A percentile compares a stretch with the other conserved stretches of the same genome.
These are phyloP conservation scores for Bryum argenteum DNA, from an alignment of 225 moss, liverwort and hornwort species.

Conservation along the genomic window DNA sequence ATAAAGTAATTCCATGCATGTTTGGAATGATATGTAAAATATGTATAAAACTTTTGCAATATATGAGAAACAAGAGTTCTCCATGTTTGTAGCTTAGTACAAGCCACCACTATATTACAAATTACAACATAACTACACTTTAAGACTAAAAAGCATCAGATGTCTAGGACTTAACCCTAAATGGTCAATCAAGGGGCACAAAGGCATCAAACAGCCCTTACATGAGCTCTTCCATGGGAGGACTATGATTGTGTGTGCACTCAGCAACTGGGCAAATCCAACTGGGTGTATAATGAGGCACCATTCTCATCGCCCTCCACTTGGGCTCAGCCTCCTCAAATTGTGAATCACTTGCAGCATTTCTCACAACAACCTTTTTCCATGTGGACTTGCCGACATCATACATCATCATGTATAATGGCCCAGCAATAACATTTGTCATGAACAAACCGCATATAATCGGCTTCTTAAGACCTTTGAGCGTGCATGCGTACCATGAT, in stretches of 20 bases:
- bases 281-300: conserved; percentile 18
- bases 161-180: too few species aligned
- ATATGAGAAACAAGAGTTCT: too few species aligned
- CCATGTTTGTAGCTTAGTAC: too few species aligned
- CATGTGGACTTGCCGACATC: background rate
- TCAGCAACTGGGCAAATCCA: conserved; percentile 15
- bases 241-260: background rate
- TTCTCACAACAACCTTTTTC: conserved; percentile 2
- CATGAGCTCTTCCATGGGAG: background rate
- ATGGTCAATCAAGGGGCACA: too few species aligned
- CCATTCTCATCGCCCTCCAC: conserved; percentile 19
- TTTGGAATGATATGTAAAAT: too few species aligned
- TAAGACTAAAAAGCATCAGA: too few species aligned
- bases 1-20: too few species aligned
- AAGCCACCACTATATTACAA: too few species aligned
- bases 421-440: background rate
- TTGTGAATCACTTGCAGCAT: background rate
- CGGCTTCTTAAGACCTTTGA: background rate
- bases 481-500: conserved; percentile 4
- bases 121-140: too few species aligned
- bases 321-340: conserved; percentile 4
- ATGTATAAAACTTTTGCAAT: too few species aligned
- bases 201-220: too few species aligned
- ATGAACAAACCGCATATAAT: conserved; percentile 3
- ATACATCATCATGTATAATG: background rate